These are phyloP conservation scores for Adansonia grandidieri DNA, from an alignment of 441 rosid genomes.

Conservation along the genomic window DNA sequence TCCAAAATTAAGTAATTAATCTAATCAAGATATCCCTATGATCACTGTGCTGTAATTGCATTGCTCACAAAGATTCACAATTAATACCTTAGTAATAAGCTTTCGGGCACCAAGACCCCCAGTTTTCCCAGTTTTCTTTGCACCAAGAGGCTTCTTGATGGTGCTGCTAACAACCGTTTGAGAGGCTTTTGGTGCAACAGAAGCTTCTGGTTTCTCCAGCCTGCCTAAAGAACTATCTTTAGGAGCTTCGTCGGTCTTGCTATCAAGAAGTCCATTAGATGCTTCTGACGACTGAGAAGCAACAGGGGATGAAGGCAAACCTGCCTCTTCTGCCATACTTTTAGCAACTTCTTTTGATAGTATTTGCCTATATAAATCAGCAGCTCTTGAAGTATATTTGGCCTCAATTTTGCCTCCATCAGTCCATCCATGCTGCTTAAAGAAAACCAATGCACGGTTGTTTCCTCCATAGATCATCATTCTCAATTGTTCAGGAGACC, in stretches of 20 bases:
- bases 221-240: constrained; percentile 50
- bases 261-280: constrained; percentile 58
- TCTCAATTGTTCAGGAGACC: constrained; percentile 86
- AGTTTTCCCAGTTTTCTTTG: constrained; percentile 71
- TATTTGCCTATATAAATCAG: constrained; percentile 79
- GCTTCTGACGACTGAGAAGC: constrained; percentile 55
- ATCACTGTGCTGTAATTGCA: not conserved
- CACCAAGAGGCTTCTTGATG: constrained; percentile 83
- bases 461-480: constrained; percentile 90
- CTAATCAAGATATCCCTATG: not conserved
- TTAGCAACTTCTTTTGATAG: constrained; percentile 91
- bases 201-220: constrained; percentile 49
- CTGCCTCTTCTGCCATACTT: constrained; percentile 65
- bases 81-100: constrained; percentile 74
- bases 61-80: not conserved
- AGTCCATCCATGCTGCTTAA: constrained; percentile 97
- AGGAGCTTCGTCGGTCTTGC: constrained; percentile 49
- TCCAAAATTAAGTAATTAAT: not conserved
- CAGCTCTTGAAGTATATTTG: constrained; percentile 93
- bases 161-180: constrained; percentile 50
- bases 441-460: constrained; percentile 83
- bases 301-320: constrained; percentile 66
- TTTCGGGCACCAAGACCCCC: constrained; percentile 97
- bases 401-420: constrained; percentile 83
- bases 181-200: constrained; percentile 59